Evolutionary conservation across 805 yeast species (phyloP).

Genomic region (Starmerella ratchasimensis): DNA sequence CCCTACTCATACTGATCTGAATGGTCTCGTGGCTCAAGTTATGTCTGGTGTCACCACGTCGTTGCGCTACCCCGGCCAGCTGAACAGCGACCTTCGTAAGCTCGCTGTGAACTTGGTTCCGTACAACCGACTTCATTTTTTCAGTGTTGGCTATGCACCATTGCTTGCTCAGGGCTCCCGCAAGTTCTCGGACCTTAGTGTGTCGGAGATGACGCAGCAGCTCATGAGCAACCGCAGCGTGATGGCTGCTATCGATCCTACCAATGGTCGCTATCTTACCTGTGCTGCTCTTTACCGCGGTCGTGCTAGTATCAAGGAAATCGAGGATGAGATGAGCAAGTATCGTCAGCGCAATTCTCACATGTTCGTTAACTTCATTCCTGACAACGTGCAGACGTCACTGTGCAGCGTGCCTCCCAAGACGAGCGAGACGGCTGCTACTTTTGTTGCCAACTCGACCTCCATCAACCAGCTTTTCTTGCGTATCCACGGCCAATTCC

Average conservation of each 20-base stretch:
- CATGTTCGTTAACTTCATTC: conserved; percentile 91
- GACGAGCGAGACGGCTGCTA: conserved; percentile 77
- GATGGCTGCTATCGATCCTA: conserved; percentile 93
- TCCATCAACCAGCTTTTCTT: conserved; percentile 82
- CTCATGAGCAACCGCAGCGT: conserved; percentile 82
- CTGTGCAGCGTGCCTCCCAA: conserved; percentile 84
- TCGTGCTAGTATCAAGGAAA: conserved; percentile 82
- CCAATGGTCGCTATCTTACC: conserved; percentile 79
- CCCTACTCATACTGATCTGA: conserved; percentile 69
- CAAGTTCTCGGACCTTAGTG: conserved; percentile 71
- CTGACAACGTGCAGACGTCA: conserved; percentile 87
- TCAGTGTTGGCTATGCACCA: conserved; percentile 92
- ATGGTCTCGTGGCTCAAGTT: conserved; percentile 71
- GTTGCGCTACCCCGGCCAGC: conserved; percentile 87
- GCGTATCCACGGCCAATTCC: conserved; percentile 79
- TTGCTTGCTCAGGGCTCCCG: conserved; percentile 68
- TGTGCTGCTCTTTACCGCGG: conserved; percentile 93
- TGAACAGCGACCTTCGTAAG: conserved; percentile 83
- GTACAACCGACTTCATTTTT: conserved; percentile 88
- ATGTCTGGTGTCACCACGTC: conserved; percentile 95
- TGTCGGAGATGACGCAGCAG: conserved; percentile 86
- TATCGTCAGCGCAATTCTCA: conserved; percentile 70
- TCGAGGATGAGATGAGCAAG: conserved; percentile 81
- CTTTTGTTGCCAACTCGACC: conserved; percentile 86
- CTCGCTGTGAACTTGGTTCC: conserved; percentile 90